Conservation (phyloP, 164 flowering plant species). For the Stephania japonica region DNA sequence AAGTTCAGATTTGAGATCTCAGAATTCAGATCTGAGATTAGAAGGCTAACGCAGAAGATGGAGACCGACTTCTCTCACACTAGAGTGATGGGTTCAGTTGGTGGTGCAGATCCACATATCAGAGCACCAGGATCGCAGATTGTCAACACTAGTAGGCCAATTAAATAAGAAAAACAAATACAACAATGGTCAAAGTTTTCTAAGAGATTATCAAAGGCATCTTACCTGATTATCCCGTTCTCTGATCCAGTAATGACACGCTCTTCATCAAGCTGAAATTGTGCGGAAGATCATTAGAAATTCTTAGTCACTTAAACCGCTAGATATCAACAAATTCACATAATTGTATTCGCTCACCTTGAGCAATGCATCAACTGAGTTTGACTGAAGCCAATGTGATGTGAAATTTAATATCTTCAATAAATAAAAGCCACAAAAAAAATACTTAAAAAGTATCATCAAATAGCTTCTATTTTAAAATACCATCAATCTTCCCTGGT, state of each 20-base stretch:
- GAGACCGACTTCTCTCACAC: no score
- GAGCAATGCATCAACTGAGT: constrained; percentile 71
- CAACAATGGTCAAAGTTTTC: background rate
- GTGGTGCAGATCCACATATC: no score
- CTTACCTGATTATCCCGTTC: constrained; percentile 92
- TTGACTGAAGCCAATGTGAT: constrained; percentile 39
- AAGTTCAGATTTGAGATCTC: no score
- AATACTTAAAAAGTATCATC: no score
- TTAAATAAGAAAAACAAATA: background rate
- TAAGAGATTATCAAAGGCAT: background rate
- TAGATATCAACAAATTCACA: background rate
- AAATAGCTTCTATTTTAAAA: background rate
- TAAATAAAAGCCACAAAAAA: background rate
- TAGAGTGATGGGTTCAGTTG: no score
- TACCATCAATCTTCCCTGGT: background rate
- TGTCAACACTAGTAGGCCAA: background rate
- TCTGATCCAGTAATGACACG: constrained; percentile 75
- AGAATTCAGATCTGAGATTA: no score
- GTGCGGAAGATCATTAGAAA: background rate
- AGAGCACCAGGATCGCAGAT: background rate
- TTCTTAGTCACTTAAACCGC: background rate
- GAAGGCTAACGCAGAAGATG: no score
- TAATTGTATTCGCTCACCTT: constrained; percentile 43
- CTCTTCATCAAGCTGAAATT: constrained; percentile 81
- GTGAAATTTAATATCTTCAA: background rate